phyloP scores from a whole-genome alignment of 2,329 filamentous ascomycete genomes.

The Exophiala phaeomuriformis region DNA sequence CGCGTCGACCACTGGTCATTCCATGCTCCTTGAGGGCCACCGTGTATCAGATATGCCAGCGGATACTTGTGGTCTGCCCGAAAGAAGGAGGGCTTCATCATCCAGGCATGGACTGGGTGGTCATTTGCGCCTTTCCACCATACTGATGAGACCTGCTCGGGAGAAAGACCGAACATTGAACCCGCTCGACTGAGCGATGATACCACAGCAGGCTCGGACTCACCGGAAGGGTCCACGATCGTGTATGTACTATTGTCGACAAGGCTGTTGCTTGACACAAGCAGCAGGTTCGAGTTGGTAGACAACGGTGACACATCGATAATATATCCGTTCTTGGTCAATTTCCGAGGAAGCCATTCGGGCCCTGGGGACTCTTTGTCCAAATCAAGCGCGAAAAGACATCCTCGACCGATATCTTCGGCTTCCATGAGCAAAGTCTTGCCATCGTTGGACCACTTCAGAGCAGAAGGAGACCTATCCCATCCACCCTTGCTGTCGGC shows the following conservation, averaged over 20 bases:
- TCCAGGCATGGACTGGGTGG: constrained; percentile 40
- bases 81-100: constrained; percentile 44
- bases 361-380: constrained; percentile 4
- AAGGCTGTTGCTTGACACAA: constrained; percentile 39
- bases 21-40: constrained; percentile 47
- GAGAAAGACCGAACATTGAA: constrained; percentile 36
- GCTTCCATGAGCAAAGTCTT: constrained; percentile 37
- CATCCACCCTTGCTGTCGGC: constrained; percentile 36
- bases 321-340: constrained; percentile 38
- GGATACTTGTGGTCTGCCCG: constrained; percentile 44
- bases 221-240: constrained; percentile 34
- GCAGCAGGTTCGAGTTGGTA: constrained; percentile 33
- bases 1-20: constrained; percentile 49
- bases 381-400: constrained; percentile 34
- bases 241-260: constrained; percentile 41
- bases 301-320: constrained; percentile 35
- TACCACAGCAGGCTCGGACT: constrained; percentile 30
- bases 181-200: constrained; percentile 36
- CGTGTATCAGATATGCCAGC: constrained; percentile 49
- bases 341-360: constrained; percentile 27
- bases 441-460: constrained; percentile 39
- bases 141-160: constrained; percentile 38
- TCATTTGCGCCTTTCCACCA: constrained; percentile 43
- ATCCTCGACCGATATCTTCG: constrained; percentile 38
- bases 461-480: constrained; percentile 36